These are phyloP conservation scores for Scheffersomyces illinoinensis DNA, from an alignment of 1,139 yeast species.

Conservation along the genomic window DNA sequence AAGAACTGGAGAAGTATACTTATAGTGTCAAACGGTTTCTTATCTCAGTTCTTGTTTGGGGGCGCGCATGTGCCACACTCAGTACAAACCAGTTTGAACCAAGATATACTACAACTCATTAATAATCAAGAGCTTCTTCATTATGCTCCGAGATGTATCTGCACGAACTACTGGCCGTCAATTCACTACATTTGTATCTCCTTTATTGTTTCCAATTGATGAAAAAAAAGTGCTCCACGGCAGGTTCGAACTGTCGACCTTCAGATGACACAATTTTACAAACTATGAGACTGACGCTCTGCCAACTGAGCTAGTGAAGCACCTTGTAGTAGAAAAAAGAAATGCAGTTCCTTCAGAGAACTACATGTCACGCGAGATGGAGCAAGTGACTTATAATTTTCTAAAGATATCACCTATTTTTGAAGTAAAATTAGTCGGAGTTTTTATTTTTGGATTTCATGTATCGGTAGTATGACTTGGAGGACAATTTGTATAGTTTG, in stretches of 20 bases:
- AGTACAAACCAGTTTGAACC: background rate
- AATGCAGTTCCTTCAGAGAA: background rate
- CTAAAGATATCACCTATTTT: too few relatives aligned
- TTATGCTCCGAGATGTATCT: background rate
- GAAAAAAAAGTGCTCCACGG: constrained; percentile 47
- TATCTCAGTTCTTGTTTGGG: background rate
- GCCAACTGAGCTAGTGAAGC: constrained; percentile 54
- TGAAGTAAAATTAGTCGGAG: too few relatives aligned
- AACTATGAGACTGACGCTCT: constrained; percentile 52
- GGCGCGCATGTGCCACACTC: background rate
- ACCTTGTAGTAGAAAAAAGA: background rate
- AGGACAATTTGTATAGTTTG: too few relatives aligned
- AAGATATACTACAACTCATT: background rate
- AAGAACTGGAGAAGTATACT: background rate
- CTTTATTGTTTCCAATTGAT: background rate
- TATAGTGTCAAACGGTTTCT: background rate
- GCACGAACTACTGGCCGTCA: background rate
- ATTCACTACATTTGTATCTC: too few relatives aligned
- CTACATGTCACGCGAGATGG: too few relatives aligned
- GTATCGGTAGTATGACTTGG: too few relatives aligned
- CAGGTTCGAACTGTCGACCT: constrained; percentile 61
- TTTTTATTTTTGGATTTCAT: too few relatives aligned
- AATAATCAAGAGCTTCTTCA: background rate
- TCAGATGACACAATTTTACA: constrained; percentile 39
- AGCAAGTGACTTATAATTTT: too few relatives aligned